These are phyloP conservation scores for Osmanthus fragrans DNA, from an alignment of 257 asterid genomes.

Conservation along the genomic window DNA sequence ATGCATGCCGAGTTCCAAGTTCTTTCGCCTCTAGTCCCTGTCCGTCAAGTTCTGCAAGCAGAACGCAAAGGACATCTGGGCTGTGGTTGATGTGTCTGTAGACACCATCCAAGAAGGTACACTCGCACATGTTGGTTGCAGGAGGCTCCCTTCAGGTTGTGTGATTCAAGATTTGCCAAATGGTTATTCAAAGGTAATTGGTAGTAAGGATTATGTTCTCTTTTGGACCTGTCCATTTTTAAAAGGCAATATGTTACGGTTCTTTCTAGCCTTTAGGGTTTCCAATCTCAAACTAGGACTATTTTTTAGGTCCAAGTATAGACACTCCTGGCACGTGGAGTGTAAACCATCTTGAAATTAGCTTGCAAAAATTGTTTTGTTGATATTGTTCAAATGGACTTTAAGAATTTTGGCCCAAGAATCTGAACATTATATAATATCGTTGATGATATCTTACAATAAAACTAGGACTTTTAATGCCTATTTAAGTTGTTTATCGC, in stretches of 20 bases:
- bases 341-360: background rate
- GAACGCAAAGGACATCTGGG: conserved; percentile 73
- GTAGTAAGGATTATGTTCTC: background rate
- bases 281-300: background rate
- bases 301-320: background rate
- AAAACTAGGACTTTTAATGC: background rate
- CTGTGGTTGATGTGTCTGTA: conserved; percentile 79
- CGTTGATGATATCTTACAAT: too few species aligned
- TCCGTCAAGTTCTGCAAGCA: conserved; percentile 73
- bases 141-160: conserved; percentile 93
- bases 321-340: background rate
- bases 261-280: background rate
- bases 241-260: background rate
- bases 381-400: background rate
- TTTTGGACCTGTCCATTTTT: background rate
- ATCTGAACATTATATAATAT: background rate
- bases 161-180: conserved; percentile 65
- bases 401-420: background rate
- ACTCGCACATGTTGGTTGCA: conserved; percentile 40
- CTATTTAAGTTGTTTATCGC: background rate
- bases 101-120: conserved; percentile 47
- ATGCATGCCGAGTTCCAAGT: conserved; percentile 85
- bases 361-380: background rate
- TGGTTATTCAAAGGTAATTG: conserved; percentile 73
- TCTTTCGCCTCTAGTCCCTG: conserved; percentile 70